Conservation (phyloP, 129 eudicot species). For the Cynara cardunculus region DNA sequence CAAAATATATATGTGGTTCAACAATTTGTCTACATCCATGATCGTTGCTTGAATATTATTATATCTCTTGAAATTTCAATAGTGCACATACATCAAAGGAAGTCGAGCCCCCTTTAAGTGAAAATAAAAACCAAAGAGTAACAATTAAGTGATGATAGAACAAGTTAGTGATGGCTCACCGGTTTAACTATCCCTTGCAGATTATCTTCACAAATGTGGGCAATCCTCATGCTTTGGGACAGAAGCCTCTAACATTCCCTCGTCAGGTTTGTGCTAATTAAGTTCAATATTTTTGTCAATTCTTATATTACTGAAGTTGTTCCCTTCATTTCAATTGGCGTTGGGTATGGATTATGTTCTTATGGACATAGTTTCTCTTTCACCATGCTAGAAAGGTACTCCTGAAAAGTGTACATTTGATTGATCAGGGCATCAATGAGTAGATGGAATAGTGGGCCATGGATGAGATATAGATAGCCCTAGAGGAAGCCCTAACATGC, state of each 20-base stretch:
- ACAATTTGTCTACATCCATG: not conserved
- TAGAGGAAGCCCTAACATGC: too few species aligned
- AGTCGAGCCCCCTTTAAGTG: not conserved
- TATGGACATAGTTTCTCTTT: not conserved
- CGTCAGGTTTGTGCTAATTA: constrained; percentile 64
- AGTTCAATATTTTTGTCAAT: not conserved
- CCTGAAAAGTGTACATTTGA: not conserved
- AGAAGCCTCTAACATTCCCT: constrained; percentile 97
- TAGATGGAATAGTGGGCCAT: not conserved
- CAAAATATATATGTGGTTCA: not conserved
- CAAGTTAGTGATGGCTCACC: constrained; percentile 1
- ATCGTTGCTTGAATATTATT: not conserved
- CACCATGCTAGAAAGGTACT: not conserved
- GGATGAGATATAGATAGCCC: not conserved
- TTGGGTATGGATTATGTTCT: not conserved
- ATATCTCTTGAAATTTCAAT: not conserved
- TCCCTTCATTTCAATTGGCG: not conserved
- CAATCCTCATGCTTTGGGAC: constrained; percentile 98
- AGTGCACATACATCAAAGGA: not conserved
- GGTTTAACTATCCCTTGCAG: constrained; percentile 37
- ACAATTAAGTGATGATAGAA: not conserved
- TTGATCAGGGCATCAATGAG: not conserved
- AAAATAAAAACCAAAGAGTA: not conserved
- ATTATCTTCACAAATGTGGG: constrained; percentile 98
- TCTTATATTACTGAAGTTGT: not conserved